Conservation (phyloP, 2,329 filamentous ascomycete genomes). For the Teratosphaeria gauchensis region DNA sequence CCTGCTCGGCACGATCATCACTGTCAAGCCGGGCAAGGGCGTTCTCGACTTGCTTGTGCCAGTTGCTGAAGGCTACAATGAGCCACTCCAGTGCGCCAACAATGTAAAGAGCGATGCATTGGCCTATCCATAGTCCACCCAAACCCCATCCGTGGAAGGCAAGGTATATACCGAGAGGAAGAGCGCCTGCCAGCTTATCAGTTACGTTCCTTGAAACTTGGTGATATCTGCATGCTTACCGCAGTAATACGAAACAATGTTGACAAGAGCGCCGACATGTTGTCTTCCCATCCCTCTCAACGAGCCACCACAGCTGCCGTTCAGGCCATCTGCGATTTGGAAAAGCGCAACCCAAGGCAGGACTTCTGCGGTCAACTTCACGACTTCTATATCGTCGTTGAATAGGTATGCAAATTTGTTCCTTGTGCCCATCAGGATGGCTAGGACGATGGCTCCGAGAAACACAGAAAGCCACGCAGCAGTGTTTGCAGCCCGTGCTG, state of each 20-base stretch:
- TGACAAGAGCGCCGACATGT: slow-evolving; percentile 74
- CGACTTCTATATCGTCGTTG: slow-evolving; percentile 65
- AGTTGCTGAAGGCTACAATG: slow-evolving; percentile 68
- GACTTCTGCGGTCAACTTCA: slow-evolving; percentile 63
- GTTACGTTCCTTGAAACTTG: background rate
- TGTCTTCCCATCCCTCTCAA: slow-evolving; percentile 78
- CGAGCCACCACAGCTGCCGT: slow-evolving; percentile 73
- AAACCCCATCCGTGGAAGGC: slow-evolving; percentile 82
- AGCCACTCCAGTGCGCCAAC: slow-evolving; percentile 71
- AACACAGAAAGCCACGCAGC: slow-evolving; percentile 64
- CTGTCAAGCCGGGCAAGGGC: slow-evolving; percentile 62
- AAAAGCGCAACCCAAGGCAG: slow-evolving; percentile 83
- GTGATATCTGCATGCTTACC: slow-evolving; percentile 32
- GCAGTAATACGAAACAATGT: slow-evolving; percentile 74
- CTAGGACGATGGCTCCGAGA: slow-evolving; percentile 58
- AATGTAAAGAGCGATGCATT: slow-evolving; percentile 59
- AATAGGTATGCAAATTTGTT: slow-evolving; percentile 69
- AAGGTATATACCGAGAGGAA: slow-evolving; percentile 74
- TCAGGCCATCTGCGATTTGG: slow-evolving; percentile 81
- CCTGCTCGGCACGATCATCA: slow-evolving; percentile 32
- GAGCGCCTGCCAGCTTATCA: slow-evolving; percentile 34
- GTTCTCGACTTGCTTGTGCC: slow-evolving; percentile 62
- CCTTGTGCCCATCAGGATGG: slow-evolving; percentile 59
- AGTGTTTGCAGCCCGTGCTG: slow-evolving; percentile 62
- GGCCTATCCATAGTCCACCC: slow-evolving; percentile 64